phyloP scores from a whole-genome alignment of 768 basidiomycete species.

The Exsudoporus frostii region DNA sequence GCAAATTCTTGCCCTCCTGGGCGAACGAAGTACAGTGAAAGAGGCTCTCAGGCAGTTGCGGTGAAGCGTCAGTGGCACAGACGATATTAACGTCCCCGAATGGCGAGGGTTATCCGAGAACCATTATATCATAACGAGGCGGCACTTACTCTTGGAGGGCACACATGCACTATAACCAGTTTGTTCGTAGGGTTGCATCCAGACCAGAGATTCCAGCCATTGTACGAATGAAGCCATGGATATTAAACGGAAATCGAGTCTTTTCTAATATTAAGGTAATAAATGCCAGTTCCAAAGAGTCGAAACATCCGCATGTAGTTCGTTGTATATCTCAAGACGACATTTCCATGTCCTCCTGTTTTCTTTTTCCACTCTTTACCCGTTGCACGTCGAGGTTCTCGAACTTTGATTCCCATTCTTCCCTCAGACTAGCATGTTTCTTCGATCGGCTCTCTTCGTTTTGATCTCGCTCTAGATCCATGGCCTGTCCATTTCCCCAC shows the following conservation, averaged over 20 bases:
- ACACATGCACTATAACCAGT: background rate
- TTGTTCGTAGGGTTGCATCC: background rate
- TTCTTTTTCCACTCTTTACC: slow-evolving; percentile 20
- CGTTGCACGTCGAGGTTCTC: slow-evolving; percentile 24
- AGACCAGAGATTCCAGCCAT: background rate
- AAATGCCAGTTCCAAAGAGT: background rate
- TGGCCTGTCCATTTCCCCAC: slow-evolving; percentile 40
- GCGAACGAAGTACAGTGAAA: slow-evolving; percentile 69
- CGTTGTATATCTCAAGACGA: slow-evolving; percentile 13
- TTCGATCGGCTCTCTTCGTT: slow-evolving; percentile 33
- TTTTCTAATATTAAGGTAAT: background rate
- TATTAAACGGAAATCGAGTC: background rate
- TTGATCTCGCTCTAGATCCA: slow-evolving; percentile 27
- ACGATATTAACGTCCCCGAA: background rate
- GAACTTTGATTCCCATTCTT: slow-evolving; percentile 44
- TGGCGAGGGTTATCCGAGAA: background rate
- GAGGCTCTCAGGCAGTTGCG: slow-evolving; percentile 47
- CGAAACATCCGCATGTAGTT: background rate
- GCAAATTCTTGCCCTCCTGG: slow-evolving; percentile 75
- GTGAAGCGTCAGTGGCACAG: slow-evolving; percentile 8
- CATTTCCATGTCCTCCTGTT: slow-evolving; percentile 24
- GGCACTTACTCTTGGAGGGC: background rate
- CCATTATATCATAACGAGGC: background rate
- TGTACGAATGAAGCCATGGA: background rate
- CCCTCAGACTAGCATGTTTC: slow-evolving; percentile 35